phyloP scores from a whole-genome alignment of 176 grass and related monocot genomes.

The Echinochloa phyllopogon region DNA sequence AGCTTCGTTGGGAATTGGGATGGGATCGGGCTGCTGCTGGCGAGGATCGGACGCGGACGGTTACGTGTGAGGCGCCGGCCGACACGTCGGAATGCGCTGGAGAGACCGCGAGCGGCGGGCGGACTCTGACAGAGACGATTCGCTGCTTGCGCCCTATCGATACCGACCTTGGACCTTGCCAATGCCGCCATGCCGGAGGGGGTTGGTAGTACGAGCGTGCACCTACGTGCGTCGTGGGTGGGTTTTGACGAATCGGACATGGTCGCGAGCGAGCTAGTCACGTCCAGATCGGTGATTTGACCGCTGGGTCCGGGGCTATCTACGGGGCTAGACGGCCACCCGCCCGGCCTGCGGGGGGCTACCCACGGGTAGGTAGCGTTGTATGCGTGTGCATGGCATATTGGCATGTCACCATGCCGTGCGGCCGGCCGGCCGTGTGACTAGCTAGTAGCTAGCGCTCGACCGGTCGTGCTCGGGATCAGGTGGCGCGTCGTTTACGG shows the following conservation, averaged over 20 bases:
- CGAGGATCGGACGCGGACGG: conserved; percentile 19
- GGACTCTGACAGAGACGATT: conserved; percentile 26
- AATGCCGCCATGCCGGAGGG: background rate
- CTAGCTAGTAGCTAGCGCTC: background rate
- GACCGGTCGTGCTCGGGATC: background rate
- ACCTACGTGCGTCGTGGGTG: background rate
- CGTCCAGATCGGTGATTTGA: conserved; percentile 32
- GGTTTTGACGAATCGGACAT: background rate
- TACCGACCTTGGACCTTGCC: background rate
- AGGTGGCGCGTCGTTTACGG: background rate
- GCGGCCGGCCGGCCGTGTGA: background rate
- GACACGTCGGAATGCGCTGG: conserved; percentile 59
- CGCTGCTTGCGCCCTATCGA: background rate
- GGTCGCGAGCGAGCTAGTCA: background rate
- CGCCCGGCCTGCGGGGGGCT: no score
- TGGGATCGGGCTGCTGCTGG: background rate
- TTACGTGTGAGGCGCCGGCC: background rate
- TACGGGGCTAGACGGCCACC: background rate
- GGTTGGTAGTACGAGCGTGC: background rate
- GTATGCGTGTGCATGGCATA: conserved; percentile 11
- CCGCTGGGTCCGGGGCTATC: background rate
- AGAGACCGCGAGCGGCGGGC: conserved; percentile 43
- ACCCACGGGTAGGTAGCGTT: background rate
- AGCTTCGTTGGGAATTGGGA: background rate
- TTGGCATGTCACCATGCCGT: conserved; percentile 11